Evolutionary conservation across 441 rosid genomes (phyloP).

Genomic region (Adansonia rubrostipa): DNA sequence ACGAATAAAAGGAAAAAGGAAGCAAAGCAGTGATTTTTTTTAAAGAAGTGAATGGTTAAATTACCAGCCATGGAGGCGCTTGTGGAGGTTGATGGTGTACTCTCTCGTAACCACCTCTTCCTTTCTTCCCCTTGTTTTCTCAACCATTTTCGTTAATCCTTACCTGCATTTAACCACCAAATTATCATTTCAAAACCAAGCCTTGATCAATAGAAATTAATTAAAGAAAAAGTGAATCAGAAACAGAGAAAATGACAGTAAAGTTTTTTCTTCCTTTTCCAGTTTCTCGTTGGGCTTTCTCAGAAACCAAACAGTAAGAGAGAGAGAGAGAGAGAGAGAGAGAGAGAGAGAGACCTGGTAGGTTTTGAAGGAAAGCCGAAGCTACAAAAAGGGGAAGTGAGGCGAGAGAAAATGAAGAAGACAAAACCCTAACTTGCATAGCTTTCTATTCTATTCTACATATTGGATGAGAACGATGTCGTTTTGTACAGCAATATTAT

Average conservation of each 20-base stretch:
- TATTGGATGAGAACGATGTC: neutral
- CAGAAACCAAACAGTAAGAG: neutral
- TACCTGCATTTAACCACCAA: slow-evolving; percentile 35
- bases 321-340: no score
- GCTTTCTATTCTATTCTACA: neutral
- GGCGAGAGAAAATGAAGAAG: neutral
- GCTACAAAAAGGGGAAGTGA: neutral
- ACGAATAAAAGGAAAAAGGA: neutral
- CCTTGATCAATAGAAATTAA: neutral
- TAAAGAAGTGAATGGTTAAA: neutral
- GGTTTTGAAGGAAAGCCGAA: neutral
- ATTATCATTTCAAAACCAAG: neutral
- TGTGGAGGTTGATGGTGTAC: slow-evolving; percentile 79
- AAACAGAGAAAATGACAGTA: neutral
- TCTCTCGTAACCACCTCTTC: no score
- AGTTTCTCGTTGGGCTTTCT: neutral
- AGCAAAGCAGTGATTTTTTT: no score
- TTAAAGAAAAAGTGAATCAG: neutral
- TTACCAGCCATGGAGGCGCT: slow-evolving; percentile 87
- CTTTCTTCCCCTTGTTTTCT: no score
- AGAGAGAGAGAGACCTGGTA: neutral
- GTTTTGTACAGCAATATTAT: neutral
- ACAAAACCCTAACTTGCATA: slow-evolving; percentile 18
- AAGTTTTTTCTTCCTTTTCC: neutral
- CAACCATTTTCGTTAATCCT: neutral